Base-by-base conservation (phyloP, 1,284 basidiomycete species). In the Ceratobasidium sp. region DNA sequence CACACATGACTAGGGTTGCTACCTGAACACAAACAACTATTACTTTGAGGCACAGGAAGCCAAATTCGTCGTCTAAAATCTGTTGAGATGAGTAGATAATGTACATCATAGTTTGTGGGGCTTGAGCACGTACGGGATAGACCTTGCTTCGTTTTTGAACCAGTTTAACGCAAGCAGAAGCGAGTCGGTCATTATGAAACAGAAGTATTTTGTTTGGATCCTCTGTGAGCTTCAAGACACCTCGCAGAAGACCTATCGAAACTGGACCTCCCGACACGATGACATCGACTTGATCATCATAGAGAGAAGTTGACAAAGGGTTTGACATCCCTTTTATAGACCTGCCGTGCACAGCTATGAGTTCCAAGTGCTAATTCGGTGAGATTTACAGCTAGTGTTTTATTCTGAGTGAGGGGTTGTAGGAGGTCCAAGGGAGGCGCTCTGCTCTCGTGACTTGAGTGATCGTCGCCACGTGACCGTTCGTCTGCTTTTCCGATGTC, bases 401-500 rank as follows among this genome's bases (percentile, higher is more conserved):
- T 37, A 13, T 34, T 22, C 9, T 43, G 61, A 17, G 44, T 17
- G 40, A 22, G 61, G 34, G 37, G 40, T 43, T 43, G 9, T 43
- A 11, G 25, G 8, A 43, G 37, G 37, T 40, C 6, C 37, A 29
- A 29, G 25, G 25, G 37, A 40, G 9, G 40, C 40, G 40, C 40
- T 43, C 40, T 25, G 22, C 5, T 4, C 61, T 7, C 37, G 61
- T 34, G 29, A 22, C n/a, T 40, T 29, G 5, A 29, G 5, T 3
- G 46, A 19, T 17, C 1, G 11, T 1, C 29, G 1, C 49, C 66
- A 68, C 49, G 66, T 68, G 66, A 68, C 51, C 49, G 2, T 19
- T 6, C 15, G 52, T 29, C 57, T 7, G 8, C 25, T 13, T 73
- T 51, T 62, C 22, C 57, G 44, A 73, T 73, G 70, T 73, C 57